Base-by-base conservation (phyloP, 2,329 filamentous ascomycete species). In the Aspergillus latus region DNA sequence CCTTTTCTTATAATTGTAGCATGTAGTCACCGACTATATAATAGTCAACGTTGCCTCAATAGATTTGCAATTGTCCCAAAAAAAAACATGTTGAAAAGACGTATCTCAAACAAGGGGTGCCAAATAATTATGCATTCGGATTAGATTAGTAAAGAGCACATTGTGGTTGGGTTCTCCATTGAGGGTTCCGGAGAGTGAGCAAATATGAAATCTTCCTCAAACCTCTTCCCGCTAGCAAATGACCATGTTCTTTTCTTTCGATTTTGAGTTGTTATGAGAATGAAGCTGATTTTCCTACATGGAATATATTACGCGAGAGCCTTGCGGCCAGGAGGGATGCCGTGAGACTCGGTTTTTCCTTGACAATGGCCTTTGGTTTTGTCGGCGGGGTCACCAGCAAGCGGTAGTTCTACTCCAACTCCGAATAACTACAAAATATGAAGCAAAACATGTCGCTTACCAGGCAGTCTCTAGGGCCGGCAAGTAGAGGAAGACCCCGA, bases 321-420 rank as follows among this genome's bases (percentile, higher is more conserved):
- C 68, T 49, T 85, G 83, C 64, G 81, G 80, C 48, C 76, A 83
- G 59, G 81, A 84, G 59, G 82, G 83, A 66, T 96, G 91, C 69
- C 87, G 88, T 58, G 88, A 88, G 50, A 82, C 81, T 42, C 82
- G 83, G 60, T 91, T 88, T 76, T 89, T 90, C 68, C 78, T 87
- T 32, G 86, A 92, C 62, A 88, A 89, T 72, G 90, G 90, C 3
- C 82, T 87, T 56, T 84, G 87, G 60, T 95, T 90, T 71, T 96
- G 91, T 73, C 81, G 87, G 61, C 87, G 89, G 63, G 90, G 90
- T 32, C 91, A 95, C 76, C 84, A 87, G 63, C 86, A 92, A 64
- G 86, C 90, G 75, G 88, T 90, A 21, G 36, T 48, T 44, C 55
- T 10, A 26, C 30, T 10, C 29, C 44, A 47, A 13, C 44, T n/a